Conservation (phyloP, 345 rosid species). For the Syzygium grande region DNA sequence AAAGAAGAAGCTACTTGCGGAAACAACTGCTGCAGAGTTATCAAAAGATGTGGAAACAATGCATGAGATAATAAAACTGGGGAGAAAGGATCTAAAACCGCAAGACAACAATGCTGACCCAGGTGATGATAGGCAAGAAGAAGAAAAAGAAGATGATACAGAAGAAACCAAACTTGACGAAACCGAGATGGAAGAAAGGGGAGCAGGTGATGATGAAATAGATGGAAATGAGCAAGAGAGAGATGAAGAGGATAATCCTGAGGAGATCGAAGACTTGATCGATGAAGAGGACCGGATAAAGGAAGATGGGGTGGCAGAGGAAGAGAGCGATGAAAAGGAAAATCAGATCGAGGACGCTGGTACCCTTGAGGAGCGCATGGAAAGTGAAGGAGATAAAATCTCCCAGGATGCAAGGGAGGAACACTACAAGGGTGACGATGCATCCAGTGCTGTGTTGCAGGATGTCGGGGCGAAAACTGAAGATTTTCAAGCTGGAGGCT, state of each 20-base stretch:
- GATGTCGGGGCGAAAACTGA: not conserved
- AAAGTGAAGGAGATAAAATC: not conserved
- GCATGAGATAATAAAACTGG: constrained; percentile 21
- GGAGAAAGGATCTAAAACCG: constrained; percentile 41
- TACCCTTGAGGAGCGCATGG: constrained; percentile 4
- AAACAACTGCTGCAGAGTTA: not conserved
- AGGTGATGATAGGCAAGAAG: constrained; percentile 6
- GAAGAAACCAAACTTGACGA: constrained; percentile 19
- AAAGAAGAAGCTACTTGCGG: constrained; percentile 3
- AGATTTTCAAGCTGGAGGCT: not conserved
- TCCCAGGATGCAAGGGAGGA: constrained; percentile 9
- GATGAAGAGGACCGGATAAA: constrained; percentile 46
- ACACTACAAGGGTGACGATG: constrained; percentile 12
- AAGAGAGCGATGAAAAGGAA: constrained; percentile 9
- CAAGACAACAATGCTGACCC: not conserved
- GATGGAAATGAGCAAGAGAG: constrained; percentile 36
- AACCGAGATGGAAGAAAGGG: constrained; percentile 17
- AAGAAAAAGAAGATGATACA: constrained; percentile 16
- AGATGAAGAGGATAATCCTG: constrained; percentile 38
- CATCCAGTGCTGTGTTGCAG: constrained; percentile 5
- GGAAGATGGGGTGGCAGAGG: constrained; percentile 21
- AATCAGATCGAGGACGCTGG: constrained; percentile 5
- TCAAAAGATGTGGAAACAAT: constrained; percentile 2
- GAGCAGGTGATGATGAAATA: constrained; percentile 39
- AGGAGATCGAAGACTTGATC: constrained; percentile 47